Evolutionary conservation across 495 filamentous ascomycete genomes (phyloP).

Genomic region (Immersiella caudata): DNA sequence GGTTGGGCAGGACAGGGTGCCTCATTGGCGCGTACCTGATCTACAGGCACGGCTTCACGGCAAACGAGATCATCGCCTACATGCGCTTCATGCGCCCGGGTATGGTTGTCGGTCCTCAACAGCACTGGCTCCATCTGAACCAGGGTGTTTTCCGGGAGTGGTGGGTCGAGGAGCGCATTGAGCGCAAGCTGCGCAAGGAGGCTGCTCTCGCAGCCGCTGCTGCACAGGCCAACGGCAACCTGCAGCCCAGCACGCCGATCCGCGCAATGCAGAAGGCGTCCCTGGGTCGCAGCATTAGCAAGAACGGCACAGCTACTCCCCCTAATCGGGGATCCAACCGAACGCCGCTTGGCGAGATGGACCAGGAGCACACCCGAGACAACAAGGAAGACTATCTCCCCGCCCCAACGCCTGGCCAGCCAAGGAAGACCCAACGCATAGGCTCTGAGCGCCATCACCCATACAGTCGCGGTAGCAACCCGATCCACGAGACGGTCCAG

Average conservation of each 20-base stretch:
- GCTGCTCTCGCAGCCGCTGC: conserved; percentile 54
- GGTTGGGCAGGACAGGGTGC: conserved; percentile 91
- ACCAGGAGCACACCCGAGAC: conserved; percentile 66
- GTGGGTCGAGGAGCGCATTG: conserved; percentile 92
- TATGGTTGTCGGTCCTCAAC: conserved; percentile 99
- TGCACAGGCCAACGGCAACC: conserved; percentile 38
- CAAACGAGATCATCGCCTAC: conserved; percentile 96
- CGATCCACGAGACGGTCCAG: conserved; percentile 47
- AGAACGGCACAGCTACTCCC: conserved; percentile 72
- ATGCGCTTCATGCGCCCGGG: conserved; percentile 99
- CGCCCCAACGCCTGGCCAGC: conserved; percentile 93
- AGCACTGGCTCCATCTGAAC: conserved; percentile 98
- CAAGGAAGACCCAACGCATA: conserved; percentile 73
- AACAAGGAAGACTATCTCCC: conserved; percentile 80
- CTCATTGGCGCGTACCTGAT: conserved; percentile 97
- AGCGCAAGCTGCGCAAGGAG: conserved; percentile 55
- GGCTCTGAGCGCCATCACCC: conserved; percentile 54
- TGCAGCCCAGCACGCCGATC: conserved; percentile 70
- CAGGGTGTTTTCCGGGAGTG: conserved; percentile 95
- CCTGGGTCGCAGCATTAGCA: conserved; percentile 50
- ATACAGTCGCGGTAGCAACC: conserved; percentile 46
- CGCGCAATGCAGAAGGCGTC: conserved; percentile 67
- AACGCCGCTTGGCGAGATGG: conserved; percentile 86
- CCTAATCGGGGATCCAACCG: conserved; percentile 76
- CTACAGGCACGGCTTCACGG: conserved; percentile 97